Base-by-base conservation (phyloP, 805 yeast genomes). In the Peterozyma xylosa region DNA sequence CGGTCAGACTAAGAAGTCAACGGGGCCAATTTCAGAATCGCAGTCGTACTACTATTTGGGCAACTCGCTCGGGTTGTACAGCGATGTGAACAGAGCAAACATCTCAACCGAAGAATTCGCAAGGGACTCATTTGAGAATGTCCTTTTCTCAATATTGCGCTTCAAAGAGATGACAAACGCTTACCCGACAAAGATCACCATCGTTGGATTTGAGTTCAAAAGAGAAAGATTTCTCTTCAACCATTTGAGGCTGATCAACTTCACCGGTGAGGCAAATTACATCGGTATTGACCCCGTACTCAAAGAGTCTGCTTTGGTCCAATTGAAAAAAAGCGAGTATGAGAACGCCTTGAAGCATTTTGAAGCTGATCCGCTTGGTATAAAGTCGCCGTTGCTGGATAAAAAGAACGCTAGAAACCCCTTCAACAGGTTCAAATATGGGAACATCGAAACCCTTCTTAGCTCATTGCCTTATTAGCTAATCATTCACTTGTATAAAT, bases 131-230 rank as follows among this genome's bases (percentile, higher is more conserved):
- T 82, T 82, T 55, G 95, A 86, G 55, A 86, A 86, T 58, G 73
- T 86, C 5, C 47, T 84, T 2, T 84, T 77, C 57, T 76, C 83
- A 50, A 50, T 82, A 2, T 66, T 74, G 33, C 62, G 78, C 42
- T 85, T 70, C 55, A 57, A 71, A 30, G 78, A 80, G 49, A 47
- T 70, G 2, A 56, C 63, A 3, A 64, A 68, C 0, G 17, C 9
- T 1, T 81, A 72, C 48, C 95, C 95, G 0, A 37, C 51, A 0
- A 50, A 50, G 2, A 63, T 86, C 3, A 74, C 78, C 0, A 68
- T 87, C 3, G 74, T 79, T 3, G 93, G 95, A 2, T 85, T 85
- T 56, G 88, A 79, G 38, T 87, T 87, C 61, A 87, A 87, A 54
- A 62, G 76, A 43, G 55, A 57, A 15, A 65, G 96, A 42, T 86